Evolutionary conservation across 306 rosid species (phyloP).

Genomic region (Inga oerstediana): DNA sequence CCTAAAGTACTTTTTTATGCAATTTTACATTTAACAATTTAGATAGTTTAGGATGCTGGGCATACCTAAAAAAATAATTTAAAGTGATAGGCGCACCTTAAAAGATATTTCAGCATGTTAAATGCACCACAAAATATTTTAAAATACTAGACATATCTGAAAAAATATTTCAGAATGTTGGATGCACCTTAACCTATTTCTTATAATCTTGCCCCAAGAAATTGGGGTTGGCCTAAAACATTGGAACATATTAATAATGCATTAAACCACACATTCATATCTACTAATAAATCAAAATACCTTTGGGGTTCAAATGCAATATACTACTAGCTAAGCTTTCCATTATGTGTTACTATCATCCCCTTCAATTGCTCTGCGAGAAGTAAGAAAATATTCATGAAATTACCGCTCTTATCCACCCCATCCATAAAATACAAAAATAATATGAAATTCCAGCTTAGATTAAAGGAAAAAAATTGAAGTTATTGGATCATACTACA

Average conservation of each 20-base stretch:
- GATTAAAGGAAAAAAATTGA: conserved; percentile 34
- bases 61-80: too few relatives aligned
- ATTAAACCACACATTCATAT: neutral
- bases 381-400: conserved; percentile 34
- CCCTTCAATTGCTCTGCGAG: conserved; percentile 36
- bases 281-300: neutral
- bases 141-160: too few relatives aligned
- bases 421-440: conserved; percentile 40
- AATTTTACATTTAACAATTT: too few relatives aligned
- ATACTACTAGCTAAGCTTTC: conserved; percentile 30
- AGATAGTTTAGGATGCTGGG: too few relatives aligned
- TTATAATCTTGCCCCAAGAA: neutral
- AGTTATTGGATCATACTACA: conserved; percentile 43
- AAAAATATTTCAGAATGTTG: too few relatives aligned
- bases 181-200: neutral
- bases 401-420: conserved; percentile 44
- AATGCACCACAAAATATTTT: too few relatives aligned
- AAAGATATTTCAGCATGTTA: too few relatives aligned
- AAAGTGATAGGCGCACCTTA: fast-evolving
- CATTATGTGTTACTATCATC: conserved; percentile 36
- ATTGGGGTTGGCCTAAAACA: neutral
- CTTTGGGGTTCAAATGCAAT: neutral
- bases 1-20: too few relatives aligned
- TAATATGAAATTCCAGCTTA: conserved; percentile 32
- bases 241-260: neutral